Conservation (phyloP, 352 stramenopile species). For the Peronosclerospora sorghi region DNA sequence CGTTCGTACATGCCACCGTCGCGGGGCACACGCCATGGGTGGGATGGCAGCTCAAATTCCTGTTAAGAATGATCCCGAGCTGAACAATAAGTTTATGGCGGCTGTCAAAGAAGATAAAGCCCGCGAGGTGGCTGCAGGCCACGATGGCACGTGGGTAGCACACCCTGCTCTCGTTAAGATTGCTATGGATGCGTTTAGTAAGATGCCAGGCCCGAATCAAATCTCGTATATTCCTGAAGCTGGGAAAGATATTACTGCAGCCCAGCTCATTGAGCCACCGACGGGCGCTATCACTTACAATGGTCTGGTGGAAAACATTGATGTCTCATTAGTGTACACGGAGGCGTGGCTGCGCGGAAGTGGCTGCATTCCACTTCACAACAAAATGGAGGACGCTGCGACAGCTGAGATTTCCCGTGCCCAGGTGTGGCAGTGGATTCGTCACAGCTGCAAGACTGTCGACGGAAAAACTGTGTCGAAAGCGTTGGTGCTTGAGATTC, state of each 20-base stretch:
- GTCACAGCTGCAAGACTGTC: constrained; percentile 52
- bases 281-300: constrained; percentile 70
- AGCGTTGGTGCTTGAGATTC: constrained; percentile 42
- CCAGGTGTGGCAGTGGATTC: constrained; percentile 91
- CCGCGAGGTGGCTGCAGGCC: constrained; percentile 82
- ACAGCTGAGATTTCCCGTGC: constrained; percentile 90
- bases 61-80: constrained; percentile 85
- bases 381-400: constrained; percentile 93
- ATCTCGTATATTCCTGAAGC: constrained; percentile 57
- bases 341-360: constrained; percentile 90
- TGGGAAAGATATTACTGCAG: constrained; percentile 42
- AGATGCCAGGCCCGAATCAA: constrained; percentile 90
- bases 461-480: constrained; percentile 65
- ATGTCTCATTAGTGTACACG: constrained; percentile 89
- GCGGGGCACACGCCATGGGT: constrained; percentile 92
- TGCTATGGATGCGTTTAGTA: constrained; percentile 89
- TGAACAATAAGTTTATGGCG: constrained; percentile 85
- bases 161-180: constrained; percentile 91
- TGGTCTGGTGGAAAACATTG: constrained; percentile 85
- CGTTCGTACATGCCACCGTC: constrained; percentile 91
- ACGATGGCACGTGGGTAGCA: constrained; percentile 95
- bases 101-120: constrained; percentile 87
- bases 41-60: constrained; percentile 96
- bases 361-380: constrained; percentile 90
- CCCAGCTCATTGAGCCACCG: constrained; percentile 51